Conservation (phyloP, 441 rosid species). For the Erysimum pusillum region DNA sequence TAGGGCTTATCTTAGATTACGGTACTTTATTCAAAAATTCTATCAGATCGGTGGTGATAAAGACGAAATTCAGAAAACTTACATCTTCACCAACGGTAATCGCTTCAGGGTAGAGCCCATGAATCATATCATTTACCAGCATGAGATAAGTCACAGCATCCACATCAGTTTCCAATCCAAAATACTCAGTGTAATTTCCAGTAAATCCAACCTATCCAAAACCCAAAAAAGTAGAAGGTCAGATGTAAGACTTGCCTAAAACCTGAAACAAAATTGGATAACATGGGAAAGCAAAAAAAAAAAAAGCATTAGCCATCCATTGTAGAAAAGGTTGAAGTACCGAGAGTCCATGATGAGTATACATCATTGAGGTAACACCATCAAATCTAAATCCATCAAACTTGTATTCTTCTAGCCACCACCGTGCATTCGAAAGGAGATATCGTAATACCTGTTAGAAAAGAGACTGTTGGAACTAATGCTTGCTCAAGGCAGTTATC, state of each 20-base stretch:
- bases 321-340: conserved; percentile 48
- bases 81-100: conserved; percentile 97
- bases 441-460: conserved; percentile 80
- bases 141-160: conserved; percentile 91
- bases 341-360: conserved; percentile 97
- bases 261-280: background rate
- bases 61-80: conserved; percentile 49
- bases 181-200: conserved; percentile 93
- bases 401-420: conserved; percentile 98
- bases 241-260: conserved; percentile 17
- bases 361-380: conserved; percentile 99
- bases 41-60: conserved; percentile 4
- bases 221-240: conserved; percentile 16
- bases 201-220: conserved; percentile 77
- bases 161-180: conserved; percentile 91
- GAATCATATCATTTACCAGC: conserved; percentile 96
- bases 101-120: conserved; percentile 94
- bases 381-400: conserved; percentile 99
- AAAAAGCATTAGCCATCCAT: conserved; percentile 16
- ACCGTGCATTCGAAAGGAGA: conserved; percentile 98
- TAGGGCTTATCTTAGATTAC: conserved; percentile 1
- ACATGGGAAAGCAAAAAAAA: conserved; percentile 12
- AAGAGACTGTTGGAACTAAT: conserved; percentile 37
- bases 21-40: background rate
- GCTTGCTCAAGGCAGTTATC: conserved; percentile 5